Conservation (phyloP, 139 green algal genomes). For the Eudorina sp. region DNA sequence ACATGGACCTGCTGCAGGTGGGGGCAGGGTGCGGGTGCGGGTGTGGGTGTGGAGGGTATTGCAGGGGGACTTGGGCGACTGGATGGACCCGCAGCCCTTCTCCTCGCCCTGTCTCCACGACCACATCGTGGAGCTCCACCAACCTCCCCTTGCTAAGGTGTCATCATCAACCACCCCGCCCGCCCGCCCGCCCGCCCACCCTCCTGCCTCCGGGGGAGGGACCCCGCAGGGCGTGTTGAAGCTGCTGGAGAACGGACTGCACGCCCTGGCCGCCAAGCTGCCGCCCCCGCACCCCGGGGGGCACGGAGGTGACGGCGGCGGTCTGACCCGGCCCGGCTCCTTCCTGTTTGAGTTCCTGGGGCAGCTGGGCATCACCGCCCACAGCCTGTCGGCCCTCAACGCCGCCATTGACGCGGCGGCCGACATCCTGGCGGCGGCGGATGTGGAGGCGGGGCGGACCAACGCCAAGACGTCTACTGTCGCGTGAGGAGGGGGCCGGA, state of each 20-base stretch:
- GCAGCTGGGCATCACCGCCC: slow-evolving; percentile 54
- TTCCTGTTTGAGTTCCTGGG: slow-evolving; percentile 72
- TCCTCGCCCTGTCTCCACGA: too few species aligned
- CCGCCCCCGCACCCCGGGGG: not conserved
- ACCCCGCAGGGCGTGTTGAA: slow-evolving; percentile 58
- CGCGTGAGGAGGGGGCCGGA: slow-evolving; percentile 33
- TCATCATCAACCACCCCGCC: not conserved
- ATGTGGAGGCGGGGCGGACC: slow-evolving; percentile 43
- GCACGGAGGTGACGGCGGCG: not conserved
- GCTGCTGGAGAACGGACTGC: slow-evolving; percentile 54
- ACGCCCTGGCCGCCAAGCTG: slow-evolving; percentile 44
- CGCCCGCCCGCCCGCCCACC: too few species aligned
- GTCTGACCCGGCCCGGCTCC: slow-evolving; percentile 61
- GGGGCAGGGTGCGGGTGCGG: not conserved
- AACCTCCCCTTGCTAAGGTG: too few species aligned
- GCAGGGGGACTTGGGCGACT: not conserved
- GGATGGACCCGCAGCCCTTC: too few species aligned
- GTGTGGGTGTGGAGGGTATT: not conserved
- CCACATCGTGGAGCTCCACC: too few species aligned
- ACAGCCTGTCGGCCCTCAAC: slow-evolving; percentile 53
- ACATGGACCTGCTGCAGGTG: slow-evolving; percentile 62
- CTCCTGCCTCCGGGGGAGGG: too few species aligned
- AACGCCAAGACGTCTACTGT: slow-evolving; percentile 34
- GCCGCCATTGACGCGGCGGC: slow-evolving; percentile 54
- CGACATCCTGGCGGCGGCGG: slow-evolving; percentile 38